Evolutionary conservation across 1,284 basidiomycete genomes (phyloP), one percentile per base, ranked within the genome.

Genomic region (Cutaneotrichosporon sp.): DNA sequence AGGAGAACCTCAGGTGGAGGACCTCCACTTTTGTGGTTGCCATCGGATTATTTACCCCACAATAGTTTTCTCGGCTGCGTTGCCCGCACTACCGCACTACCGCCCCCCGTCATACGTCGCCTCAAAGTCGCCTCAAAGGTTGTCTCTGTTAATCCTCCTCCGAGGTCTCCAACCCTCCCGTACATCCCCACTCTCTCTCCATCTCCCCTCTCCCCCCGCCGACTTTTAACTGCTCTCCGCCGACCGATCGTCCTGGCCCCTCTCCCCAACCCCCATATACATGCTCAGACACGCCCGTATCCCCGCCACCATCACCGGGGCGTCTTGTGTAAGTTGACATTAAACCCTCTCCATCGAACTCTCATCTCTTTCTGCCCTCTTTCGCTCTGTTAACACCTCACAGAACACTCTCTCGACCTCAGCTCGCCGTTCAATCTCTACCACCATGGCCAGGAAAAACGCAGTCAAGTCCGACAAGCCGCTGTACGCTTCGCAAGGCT

Each of bases 401-500:
- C 49, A 53, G 46, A 44, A 39, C 27, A 26, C 45, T 37, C 46
- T 33, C 32, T 35, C 48, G 52, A 34, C 46, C 47, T 51, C 49
- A 41, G 27, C 57, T 22, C 49, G 46, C 49, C 33, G 32, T 38
- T 35, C n/a, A n/a, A n/a, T 48, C 49, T 37, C 39, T 45, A 50
- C 53, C 34, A 42, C 51, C 17, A 26, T 52, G 25, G 50, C 52
- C 43, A 42, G 41, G 43, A 54, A 51, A 42, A 39, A 49, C 38
- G 34, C 45, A 31, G 31, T 34, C 44, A 51, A 47, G 46, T 43
- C 53, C 32, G 53, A 55, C 48, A 59, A 55, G 53, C 82, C 85
- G 0, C 88, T 91, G 82, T 81, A 91, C 51, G 82, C 86, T 19
- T 88, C 82, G 72, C 86, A 96, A 65, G 79, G 82, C 6, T 85